Evolutionary conservation across 2,329 filamentous ascomycete genomes (phyloP), one percentile per base, ranked within the genome.

Genomic region (Tetracladium maxilliforme): DNA sequence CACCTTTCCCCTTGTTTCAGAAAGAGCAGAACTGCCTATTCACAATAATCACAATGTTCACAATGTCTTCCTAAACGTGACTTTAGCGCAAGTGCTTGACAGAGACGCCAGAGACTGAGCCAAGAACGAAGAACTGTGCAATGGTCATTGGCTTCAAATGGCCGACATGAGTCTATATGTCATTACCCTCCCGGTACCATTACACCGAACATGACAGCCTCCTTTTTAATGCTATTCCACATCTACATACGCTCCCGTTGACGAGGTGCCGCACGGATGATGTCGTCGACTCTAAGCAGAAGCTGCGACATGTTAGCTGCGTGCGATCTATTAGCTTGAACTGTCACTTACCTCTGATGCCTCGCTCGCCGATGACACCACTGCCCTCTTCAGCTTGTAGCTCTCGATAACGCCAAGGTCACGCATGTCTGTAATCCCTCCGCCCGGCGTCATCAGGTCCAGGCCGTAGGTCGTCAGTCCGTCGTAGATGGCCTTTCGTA

Each of bases 381-480:
- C 90, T n/a, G 90, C 90, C 49, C 73, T 78, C 70, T 98, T 98
- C 49, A 98, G 59, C 66, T 98, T 98, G 65, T 94, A 95, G 52
- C 83, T 92, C 60, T 98, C 90, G 38, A 98, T 78, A 15, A 98
- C 86, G 22, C 90, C 90, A 23, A 92, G 50, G 42, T 98, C 83
- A 27, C 87, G 70, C 90, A 98, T 98, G 45, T 98, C 90, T 9
- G 82, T 68, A 43, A 98, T 83, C 22, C 84, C 86, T 31, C 90
- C 90, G 20, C 90, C 87, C 3, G 87, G 86, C 2, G 77, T 83
- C 55, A 79, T 63, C 34, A 98, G 60, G 46, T 98, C 90, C 34
- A 98, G 59, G 12, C 90, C 90, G 27, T 87, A 92, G 32, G 77
- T 93, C 25, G 75, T 84, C 68, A 93, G 74, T 35, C 90, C 90